Conservation (phyloP, 1,284 basidiomycete species). For the Fistulina hepatica region DNA sequence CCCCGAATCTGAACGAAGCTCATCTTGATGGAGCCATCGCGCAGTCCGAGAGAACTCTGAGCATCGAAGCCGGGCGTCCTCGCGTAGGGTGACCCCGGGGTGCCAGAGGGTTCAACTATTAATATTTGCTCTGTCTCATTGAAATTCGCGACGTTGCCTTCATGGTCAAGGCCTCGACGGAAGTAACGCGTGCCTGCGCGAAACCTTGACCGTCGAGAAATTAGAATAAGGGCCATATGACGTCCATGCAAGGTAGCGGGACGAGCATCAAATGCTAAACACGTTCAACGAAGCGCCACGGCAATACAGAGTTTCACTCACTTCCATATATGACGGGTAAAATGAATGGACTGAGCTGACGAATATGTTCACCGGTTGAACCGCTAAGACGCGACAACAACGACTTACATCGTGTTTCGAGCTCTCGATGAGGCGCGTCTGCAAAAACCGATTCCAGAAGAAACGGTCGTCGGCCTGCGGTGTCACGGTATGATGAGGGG, state of each 20-base stretch:
- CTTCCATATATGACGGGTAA: slow-evolving; percentile 90
- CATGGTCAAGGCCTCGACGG: slow-evolving; percentile 82
- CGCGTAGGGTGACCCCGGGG: not conserved
- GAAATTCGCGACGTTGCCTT: slow-evolving; percentile 82
- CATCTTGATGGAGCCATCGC: slow-evolving; percentile 27
- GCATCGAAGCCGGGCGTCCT: not conserved
- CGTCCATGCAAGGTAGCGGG: slow-evolving; percentile 69
- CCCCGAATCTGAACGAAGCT: slow-evolving; percentile 93
- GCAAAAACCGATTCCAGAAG: slow-evolving; percentile 93
- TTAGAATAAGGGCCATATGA: slow-evolving; percentile 77
- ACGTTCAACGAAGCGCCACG: slow-evolving; percentile 9
- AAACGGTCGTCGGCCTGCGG: slow-evolving; percentile 85
- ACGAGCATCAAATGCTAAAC: slow-evolving; percentile 79
- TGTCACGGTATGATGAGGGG: slow-evolving; percentile 11
- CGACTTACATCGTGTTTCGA: slow-evolving; percentile 49
- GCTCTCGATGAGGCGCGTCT: slow-evolving; percentile 62
- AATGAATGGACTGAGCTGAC: slow-evolving; percentile 76
- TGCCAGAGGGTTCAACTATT: slow-evolving; percentile 48
- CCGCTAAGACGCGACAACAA: slow-evolving; percentile 6
- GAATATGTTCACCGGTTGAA: slow-evolving; percentile 2
- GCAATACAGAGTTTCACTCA: slow-evolving; percentile 25
- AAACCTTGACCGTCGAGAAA: slow-evolving; percentile 88
- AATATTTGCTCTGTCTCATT: slow-evolving; percentile 93
- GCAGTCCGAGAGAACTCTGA: not conserved
- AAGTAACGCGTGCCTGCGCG: slow-evolving; percentile 97